These are phyloP conservation scores for Fraxinus paxiana DNA, from an alignment of 305 asterid species.

Conservation along the genomic window DNA sequence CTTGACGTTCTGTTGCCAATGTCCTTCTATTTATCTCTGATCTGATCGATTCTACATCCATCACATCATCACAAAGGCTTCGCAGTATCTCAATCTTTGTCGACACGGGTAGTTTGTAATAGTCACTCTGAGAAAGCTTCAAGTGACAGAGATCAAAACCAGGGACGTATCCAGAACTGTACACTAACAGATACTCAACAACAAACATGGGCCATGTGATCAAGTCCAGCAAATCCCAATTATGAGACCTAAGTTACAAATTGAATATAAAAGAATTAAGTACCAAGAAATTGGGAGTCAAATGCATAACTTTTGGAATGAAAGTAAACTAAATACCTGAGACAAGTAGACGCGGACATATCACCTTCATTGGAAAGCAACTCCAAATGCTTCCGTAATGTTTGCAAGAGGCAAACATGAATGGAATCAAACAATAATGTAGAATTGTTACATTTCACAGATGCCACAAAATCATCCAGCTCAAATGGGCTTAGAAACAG, in stretches of 20 bases:
- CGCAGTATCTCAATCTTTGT: conserved; percentile 72
- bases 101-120: conserved; percentile 57
- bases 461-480: conserved; percentile 64
- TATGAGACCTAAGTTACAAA: conserved; percentile 58
- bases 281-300: conserved; percentile 11
- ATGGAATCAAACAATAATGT: conserved; percentile 64
- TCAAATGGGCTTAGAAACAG: conserved; percentile 82
- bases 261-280: conserved; percentile 27
- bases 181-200: conserved; percentile 72
- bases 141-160: conserved; percentile 52
- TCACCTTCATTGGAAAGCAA: conserved; percentile 61
- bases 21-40: conserved; percentile 68
- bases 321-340: conserved; percentile 52
- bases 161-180: conserved; percentile 57
- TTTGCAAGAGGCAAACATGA: conserved; percentile 70
- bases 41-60: conserved; percentile 64
- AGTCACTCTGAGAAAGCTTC: conserved; percentile 56
- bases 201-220: conserved; percentile 89
- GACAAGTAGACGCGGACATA: conserved; percentile 56
- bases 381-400: conserved; percentile 69
- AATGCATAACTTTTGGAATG: conserved; percentile 10
- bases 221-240: conserved; percentile 88
- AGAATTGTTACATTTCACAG: conserved; percentile 53
- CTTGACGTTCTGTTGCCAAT: conserved; percentile 41
- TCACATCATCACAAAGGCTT: conserved; percentile 82